Percentiles rank a stretch among this genome's conserved stretches.
These are phyloP conservation scores for Aureobasidium sp. DNA, from an alignment of 2,329 filamentous ascomycete species.

Conservation along the genomic window DNA sequence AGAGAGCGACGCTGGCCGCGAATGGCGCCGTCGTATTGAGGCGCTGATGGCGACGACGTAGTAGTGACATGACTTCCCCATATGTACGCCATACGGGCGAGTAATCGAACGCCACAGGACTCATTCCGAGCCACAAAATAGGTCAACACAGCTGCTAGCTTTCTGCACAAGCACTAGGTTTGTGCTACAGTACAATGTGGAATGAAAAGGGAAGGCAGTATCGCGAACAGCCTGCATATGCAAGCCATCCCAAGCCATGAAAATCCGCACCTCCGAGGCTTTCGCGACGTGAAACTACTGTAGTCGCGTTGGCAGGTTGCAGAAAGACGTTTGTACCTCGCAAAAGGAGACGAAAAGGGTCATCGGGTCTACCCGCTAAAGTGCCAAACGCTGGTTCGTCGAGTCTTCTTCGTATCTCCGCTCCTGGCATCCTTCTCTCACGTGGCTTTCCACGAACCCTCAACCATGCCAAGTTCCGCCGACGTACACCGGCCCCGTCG, in stretches of 20 bases:
- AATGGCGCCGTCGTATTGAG: neutral
- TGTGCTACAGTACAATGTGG: neutral
- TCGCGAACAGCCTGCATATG: neutral
- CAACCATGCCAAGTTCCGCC: neutral
- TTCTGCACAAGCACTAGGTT: neutral
- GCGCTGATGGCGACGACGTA: constrained; percentile 2
- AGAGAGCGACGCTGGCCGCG: neutral
- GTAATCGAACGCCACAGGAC: neutral
- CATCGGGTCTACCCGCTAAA: neutral
- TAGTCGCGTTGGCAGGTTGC: neutral
- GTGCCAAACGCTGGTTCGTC: neutral
- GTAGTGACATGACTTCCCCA: neutral
- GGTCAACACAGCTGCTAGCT: neutral
- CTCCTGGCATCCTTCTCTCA: neutral
- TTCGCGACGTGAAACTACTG: neutral
- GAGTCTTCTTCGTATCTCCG: neutral
- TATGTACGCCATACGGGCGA: neutral
- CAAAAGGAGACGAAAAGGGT: neutral
- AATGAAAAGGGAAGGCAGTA: neutral
- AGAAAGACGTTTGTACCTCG: neutral
- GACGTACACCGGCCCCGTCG: neutral
- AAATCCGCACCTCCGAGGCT: neutral
- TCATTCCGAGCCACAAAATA: neutral
- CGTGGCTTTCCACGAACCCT: neutral
- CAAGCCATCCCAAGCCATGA: neutral